Evolutionary conservation across 2,329 filamentous ascomycete genomes (phyloP), one percentile per base, ranked within the genome.

Genomic region (Sodiomyces alkalinus): DNA sequence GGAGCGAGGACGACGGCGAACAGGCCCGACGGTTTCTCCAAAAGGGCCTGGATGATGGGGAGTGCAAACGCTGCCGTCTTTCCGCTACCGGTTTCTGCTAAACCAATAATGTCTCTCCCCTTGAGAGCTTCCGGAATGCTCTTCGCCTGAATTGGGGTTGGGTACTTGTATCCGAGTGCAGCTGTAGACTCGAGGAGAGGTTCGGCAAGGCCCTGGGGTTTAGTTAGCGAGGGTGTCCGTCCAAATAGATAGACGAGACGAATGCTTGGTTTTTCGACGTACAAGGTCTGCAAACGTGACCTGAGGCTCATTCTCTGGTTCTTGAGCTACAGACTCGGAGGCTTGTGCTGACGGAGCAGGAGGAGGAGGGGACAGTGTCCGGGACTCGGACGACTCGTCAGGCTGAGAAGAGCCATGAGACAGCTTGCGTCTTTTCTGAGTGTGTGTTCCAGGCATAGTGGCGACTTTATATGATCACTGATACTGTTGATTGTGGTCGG

Each of bases 31-130:
- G 86, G 86, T 42, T 85, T 82, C 31, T 90, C 80, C 56, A 96
- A 79, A 2, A 98, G 69, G 3, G 80, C 74, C 50, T 94, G 86
- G 3, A 98, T 67, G 21, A 98, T 92, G 1, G 90, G 90, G 3
- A 98, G 62, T 1, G 83, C 85, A 49, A 96, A 98, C 0, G 90
- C 86, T 6, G 85, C 87, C 0, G 90, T 96, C 60, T 96, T 98
- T 55, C 90, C 90, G 46, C 76, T 85, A 41, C 90, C 90, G 0
- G 90, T 98, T 55, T 98, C 87, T 18, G 90, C 90, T 28, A 96
- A 65, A 22, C 86, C 90, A 41, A 98, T 93, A 19, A 96, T 63
- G 51, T 96, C 90, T 44, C 83, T 72, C 29, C 79, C 75, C 44
- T 80, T 56, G 4, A 94, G 64, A 19, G 86, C 86, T 28, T 67